Evolutionary conservation across 805 yeast genomes (phyloP), one percentile per base, ranked within the genome.

Genomic region (Debaryomyces tyrocola): DNA sequence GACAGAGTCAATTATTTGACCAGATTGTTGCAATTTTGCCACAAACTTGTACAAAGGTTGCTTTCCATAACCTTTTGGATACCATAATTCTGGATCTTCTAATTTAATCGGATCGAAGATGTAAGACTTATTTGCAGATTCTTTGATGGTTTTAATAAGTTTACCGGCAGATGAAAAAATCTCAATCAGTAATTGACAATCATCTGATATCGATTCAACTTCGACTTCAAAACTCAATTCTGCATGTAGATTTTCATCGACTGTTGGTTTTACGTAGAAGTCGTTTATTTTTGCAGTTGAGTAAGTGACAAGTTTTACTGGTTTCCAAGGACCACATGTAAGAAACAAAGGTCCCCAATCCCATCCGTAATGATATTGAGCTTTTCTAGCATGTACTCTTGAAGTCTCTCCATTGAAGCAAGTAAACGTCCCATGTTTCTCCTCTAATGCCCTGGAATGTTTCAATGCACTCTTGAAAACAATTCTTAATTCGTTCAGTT

Each of bases 311-410:
- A 74, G 50, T 20, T 47, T 51, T 5, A 76, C 63, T 0, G 74
- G 76, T 40, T 62, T 58, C 46, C 64, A 74, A 1, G 76, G 76
- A 9, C 80, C 80, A 55, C 78, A 71, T 3, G 76, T 66, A 56
- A 75, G 59, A 41, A 73, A 56, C 3, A 62, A 45, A 6, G 78
- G 78, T 15, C 82, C 82, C 83, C 83, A 78, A 56, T 78, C 83
- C 83, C 82, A 78, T 2, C 83, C 83, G 52, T 65, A 78, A 49
- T 77, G 80, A 53, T 77, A 77, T 55, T 76, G 82, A 1, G 82
- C 79, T 53, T 78, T 78, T 50, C 83, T 62, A 14, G 73, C 69
- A 43, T 75, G 70, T 44, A 72, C 57, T 33, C 83, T 62, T 40
- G 68, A 57, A 8, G 70, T 48, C 14, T 77, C 80, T 4, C 80